phyloP scores from a whole-genome alignment of 257 asterid genomes.

The Forsythia viridissima region DNA sequence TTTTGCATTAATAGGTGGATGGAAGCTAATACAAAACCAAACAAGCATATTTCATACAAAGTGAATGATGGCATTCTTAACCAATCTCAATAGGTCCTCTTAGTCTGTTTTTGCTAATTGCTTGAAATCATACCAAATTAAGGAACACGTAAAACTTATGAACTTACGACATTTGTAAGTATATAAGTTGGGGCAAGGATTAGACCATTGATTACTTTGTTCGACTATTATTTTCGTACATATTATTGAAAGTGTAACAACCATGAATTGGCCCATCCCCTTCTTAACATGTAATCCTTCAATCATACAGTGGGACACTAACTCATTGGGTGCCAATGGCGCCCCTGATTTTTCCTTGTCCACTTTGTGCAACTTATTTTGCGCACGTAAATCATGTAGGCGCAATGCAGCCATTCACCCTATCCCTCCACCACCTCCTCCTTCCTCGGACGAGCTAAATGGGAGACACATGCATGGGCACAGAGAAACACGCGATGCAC shows the following conservation, averaged over 20 bases:
- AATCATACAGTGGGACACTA: neutral
- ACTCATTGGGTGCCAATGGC: neutral
- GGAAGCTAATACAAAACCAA: no score
- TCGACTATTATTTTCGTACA: no score
- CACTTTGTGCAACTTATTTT: neutral
- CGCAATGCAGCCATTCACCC: neutral
- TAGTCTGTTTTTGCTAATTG: no score
- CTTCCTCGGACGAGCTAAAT: neutral
- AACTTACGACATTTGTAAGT: neutral
- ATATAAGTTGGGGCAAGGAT: no score
- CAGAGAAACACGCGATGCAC: neutral
- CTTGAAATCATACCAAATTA: no score
- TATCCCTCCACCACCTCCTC: neutral
- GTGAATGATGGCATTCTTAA: neutral
- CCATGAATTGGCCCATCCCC: no score
- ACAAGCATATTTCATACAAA: neutral
- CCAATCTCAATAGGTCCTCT: neutral
- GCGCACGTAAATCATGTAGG: neutral
- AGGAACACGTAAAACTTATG: neutral
- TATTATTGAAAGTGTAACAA: no score
- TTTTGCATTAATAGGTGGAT: no score
- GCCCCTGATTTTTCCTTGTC: neutral
- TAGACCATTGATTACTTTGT: no score
- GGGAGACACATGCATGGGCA: no score
- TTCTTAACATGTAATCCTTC: neutral